Evolutionary conservation across 306 rosid species (phyloP), one percentile per base, ranked within the genome.

Genomic region (Ormosia emarginata): DNA sequence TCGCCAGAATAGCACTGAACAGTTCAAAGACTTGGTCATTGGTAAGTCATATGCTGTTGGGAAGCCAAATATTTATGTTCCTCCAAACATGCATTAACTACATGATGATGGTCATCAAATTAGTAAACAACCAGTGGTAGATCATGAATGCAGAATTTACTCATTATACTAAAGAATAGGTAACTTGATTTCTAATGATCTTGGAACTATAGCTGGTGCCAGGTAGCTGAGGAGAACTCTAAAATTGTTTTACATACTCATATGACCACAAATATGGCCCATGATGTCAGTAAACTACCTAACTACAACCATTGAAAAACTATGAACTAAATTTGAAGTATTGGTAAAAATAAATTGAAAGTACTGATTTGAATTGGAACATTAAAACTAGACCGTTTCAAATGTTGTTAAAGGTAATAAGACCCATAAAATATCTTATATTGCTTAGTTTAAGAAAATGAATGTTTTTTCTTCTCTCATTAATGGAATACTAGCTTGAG

Each of bases 1-100:
- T 85, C 94, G 94, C 58, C 99, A 95, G 71, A 95, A 90, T 84
- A 89, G 85, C 71, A 66, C 67, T 58, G 99, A 95, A 80, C 92
- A 92, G 3, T 86, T 91, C 78, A 90, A 92, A 77, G 94, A 85
- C 71, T 88, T 85, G 74, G 86, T 83, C 86, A 85, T 90, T 62
- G 98, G 99, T 96, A 90, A 90, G 94, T 81, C 37, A 78, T 34
- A 15, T 58, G 18, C n/a, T 82, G 17, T 44, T 75, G 49, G 58
- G 18, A 59, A 18, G 67, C 18, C 6, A 41, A 47, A 67, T 53
- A 71, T 69, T 65, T 47, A 39, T 79, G 53, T 57, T 86, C 70
- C 67, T 30, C 18, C 24, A 56, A 10, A 14, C 57, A 65, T 80
- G 11, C 71, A 67, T 30, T 13, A 75, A 71, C 67, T 43, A 34